A percentile compares a stretch with the other conserved stretches of the same genome.
phyloP scores from a whole-genome alignment of 2,329 filamentous ascomycete species.

The Metarhizium rileyi region DNA sequence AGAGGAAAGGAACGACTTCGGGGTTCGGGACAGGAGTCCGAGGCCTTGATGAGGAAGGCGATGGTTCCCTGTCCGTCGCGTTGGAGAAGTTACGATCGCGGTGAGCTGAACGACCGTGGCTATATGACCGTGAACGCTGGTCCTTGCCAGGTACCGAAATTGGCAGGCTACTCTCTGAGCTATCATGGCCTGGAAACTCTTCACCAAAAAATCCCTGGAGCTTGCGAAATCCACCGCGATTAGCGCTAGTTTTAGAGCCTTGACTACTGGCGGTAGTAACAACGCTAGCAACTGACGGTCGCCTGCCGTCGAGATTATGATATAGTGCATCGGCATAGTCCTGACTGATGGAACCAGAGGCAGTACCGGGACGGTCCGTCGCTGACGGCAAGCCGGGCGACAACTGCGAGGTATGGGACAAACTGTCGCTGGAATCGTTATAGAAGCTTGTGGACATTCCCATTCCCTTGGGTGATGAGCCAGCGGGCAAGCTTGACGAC shows the following conservation, averaged over 20 bases:
- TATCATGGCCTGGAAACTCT: conserved; percentile 66
- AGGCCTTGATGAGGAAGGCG: conserved; percentile 67
- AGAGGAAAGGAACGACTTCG: conserved; percentile 95
- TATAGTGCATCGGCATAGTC: conserved; percentile 54
- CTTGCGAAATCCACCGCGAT: conserved; percentile 67
- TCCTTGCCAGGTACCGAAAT: conserved; percentile 42
- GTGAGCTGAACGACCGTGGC: conserved; percentile 43
- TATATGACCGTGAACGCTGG: conserved; percentile 54
- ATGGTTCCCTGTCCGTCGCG: conserved; percentile 62
- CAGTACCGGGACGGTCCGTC: conserved; percentile 18
- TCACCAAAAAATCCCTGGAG: conserved; percentile 89
- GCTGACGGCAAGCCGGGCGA: conserved; percentile 57
- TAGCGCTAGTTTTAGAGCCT: conserved; percentile 65
- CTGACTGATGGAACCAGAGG: conserved; percentile 21
- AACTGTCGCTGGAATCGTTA: conserved; percentile 65
- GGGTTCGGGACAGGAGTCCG: conserved; percentile 80
- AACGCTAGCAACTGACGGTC: conserved; percentile 81
- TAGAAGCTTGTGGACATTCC: conserved; percentile 52
- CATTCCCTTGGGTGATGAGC: conserved; percentile 26
- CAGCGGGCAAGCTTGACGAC: conserved; percentile 30
- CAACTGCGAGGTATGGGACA: conserved; percentile 52
- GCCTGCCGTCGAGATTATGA: conserved; percentile 56
- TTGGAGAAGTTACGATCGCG: conserved; percentile 76
- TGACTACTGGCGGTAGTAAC: conserved; percentile 71
- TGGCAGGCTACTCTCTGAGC: conserved; percentile 60